Evolutionary conservation across 768 basidiomycete genomes (phyloP), one percentile per base, ranked within the genome.

Genomic region (Agrocybe praecox): DNA sequence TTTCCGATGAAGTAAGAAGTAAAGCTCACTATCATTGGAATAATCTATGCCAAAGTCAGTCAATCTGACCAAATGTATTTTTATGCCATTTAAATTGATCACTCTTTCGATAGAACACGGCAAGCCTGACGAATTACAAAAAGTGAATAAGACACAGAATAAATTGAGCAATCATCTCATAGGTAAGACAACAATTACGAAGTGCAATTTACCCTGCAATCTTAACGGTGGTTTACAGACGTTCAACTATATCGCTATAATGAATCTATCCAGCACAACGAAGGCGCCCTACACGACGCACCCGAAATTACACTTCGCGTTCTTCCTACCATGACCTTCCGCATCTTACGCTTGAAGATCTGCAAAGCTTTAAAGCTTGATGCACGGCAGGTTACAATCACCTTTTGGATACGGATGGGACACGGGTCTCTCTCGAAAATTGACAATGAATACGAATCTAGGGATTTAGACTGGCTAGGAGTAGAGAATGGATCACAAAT

Each of bases 391-490:
- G 69, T 65, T 33, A 69, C 67, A 15, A 62, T 86, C 18, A 65
- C 65, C 46, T 63, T 92, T 29, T 91, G 86, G 85, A 67, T 88
- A 43, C 73, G 72, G 44, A 78, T 89, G 76, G 68, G 71, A 18
- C 80, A 86, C 62, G 76, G 76, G 26, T 53, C 69, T 2, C 72
- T 84, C 24, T 72, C 75, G 22, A 74, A 78, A 51, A 70, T 94
- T 26, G 75, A 74, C 18, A 55, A 54, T n/a, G 73, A 78, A 23
- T 65, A 80, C 24, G 84, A 89, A 49, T 61, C 67, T 12, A 80
- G 80, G 53, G 80, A 85, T 51, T 67, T 92, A 42, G 82, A 78
- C 56, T 92, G 89, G 89, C 81, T 87, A 66, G 90, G 92, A 6
- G 65, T 93, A 34, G 88, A 91, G 55, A 78, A 81, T 8, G 80